These are phyloP conservation scores for Arachnomyces sp. DNA, from an alignment of 2,329 filamentous ascomycete genomes.

Conservation along the genomic window DNA sequence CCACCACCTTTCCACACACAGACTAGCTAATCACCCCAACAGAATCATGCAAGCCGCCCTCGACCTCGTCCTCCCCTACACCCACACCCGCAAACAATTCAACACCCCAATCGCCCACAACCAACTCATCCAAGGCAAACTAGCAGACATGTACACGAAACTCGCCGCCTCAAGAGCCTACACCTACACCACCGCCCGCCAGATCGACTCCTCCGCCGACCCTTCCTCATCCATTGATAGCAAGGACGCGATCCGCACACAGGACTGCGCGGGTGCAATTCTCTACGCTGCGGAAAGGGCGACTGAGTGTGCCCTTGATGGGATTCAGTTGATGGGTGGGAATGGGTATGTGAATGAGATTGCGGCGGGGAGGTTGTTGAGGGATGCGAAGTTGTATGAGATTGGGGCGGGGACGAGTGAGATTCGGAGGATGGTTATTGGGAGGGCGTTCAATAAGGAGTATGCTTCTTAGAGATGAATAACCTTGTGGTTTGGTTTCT, in stretches of 20 bases:
- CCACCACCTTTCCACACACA: background rate
- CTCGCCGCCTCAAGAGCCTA: conserved; percentile 76
- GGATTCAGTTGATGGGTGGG: conserved; percentile 72
- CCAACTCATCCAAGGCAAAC: conserved; percentile 84
- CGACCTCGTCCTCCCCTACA: conserved; percentile 80
- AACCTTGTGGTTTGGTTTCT: background rate
- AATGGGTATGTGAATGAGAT: conserved; percentile 97
- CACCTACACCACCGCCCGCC: conserved; percentile 73
- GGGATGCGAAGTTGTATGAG: conserved; percentile 80
- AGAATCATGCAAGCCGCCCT: conserved; percentile 84
- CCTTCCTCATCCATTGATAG: conserved; percentile 4
- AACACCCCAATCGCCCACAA: conserved; percentile 79
- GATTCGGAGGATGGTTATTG: conserved; percentile 89
- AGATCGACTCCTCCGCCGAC: conserved; percentile 58
- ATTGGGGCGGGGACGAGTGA: conserved; percentile 96
- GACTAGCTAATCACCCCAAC: background rate
- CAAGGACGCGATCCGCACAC: conserved; percentile 56
- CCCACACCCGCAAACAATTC: conserved; percentile 85
- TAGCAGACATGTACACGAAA: conserved; percentile 97
- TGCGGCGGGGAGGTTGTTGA: conserved; percentile 73
- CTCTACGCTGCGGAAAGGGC: conserved; percentile 87
- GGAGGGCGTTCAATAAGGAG: conserved; percentile 82
- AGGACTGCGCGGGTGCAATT: conserved; percentile 92
- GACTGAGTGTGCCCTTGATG: conserved; percentile 61
- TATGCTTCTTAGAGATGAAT: conserved; percentile 42